Conservation (phyloP, 1,139 yeast species). For the Hyphopichia khmerensis region DNA sequence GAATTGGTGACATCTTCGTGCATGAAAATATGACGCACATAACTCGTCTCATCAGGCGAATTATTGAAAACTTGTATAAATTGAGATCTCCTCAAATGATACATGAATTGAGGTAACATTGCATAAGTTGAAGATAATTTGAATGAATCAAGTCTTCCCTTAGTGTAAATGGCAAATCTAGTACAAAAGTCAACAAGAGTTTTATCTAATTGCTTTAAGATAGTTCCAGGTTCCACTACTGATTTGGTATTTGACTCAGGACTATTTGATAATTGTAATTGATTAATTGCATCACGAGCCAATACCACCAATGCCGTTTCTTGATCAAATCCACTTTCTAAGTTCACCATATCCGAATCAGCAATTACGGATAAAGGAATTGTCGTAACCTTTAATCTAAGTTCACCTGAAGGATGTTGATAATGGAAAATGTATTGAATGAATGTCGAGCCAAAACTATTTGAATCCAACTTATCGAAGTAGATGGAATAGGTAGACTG, state of each 20-base stretch:
- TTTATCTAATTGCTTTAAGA: conserved; percentile 85
- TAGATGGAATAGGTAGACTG: conserved; percentile 59
- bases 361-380: conserved; percentile 41
- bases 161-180: conserved; percentile 83
- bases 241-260: conserved; percentile 31
- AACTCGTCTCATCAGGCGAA: conserved; percentile 79
- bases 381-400: conserved; percentile 51
- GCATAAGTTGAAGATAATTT: conserved; percentile 76
- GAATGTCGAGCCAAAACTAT: conserved; percentile 28
- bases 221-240: conserved; percentile 67
- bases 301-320: conserved; percentile 67
- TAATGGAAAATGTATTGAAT: conserved; percentile 77
- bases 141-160: conserved; percentile 75
- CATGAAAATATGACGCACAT: conserved; percentile 62
- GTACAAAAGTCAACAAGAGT: conserved; percentile 80
- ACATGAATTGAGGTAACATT: conserved; percentile 72
- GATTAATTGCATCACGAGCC: conserved; percentile 53
- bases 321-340: conserved; percentile 58
- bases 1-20: conserved; percentile 68
- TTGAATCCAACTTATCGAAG: conserved; percentile 51
- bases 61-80: conserved; percentile 70
- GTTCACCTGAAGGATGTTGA: conserved; percentile 54
- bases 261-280: conserved; percentile 30
- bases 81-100: conserved; percentile 69
- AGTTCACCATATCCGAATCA: conserved; percentile 40